Percentiles rank a stretch among this genome's conserved stretches.
Conservation (phyloP, 768 basidiomycete genomes). For the Clitopilus passeckerianus region DNA sequence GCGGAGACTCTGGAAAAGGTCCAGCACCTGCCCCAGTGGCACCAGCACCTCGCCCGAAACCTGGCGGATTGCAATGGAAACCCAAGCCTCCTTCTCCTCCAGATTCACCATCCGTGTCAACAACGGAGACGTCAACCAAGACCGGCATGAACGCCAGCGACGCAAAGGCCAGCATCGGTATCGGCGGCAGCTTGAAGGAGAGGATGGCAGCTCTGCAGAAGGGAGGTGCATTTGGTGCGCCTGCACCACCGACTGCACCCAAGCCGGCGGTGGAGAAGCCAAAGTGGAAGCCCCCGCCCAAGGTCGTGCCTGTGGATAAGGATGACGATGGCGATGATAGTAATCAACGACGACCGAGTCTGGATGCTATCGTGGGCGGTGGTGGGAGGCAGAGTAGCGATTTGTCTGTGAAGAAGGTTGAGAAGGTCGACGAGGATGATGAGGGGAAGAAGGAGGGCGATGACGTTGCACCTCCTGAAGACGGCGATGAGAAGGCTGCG, state of each 20-base stretch:
- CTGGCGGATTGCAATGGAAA: slow-evolving; percentile 67
- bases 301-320: slow-evolving; percentile 36
- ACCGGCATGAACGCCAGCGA: slow-evolving; percentile 75
- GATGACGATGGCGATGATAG: slow-evolving; percentile 30
- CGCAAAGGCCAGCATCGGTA: slow-evolving; percentile 81
- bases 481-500: slow-evolving; percentile 12
- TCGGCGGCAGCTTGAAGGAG: slow-evolving; percentile 80
- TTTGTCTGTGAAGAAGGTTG: slow-evolving; percentile 3
- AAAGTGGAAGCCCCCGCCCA: slow-evolving; percentile 83
- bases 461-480: slow-evolving; percentile 10
- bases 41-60: slow-evolving; percentile 60
- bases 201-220: slow-evolving; percentile 94
- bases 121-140: slow-evolving; percentile 16
- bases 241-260: slow-evolving; percentile 41
- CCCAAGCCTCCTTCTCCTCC: slow-evolving; percentile 56
- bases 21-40: slow-evolving; percentile 38
- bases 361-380: slow-evolving; percentile 11
- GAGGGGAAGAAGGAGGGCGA: slow-evolving; percentile 5
- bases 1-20: slow-evolving; percentile 28
- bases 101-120: slow-evolving; percentile 24
- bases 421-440: slow-evolving; percentile 12
- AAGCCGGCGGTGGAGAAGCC: slow-evolving; percentile 65
- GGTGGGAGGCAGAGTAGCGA: background rate
- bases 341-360: background rate
- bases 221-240: slow-evolving; percentile 70